These are phyloP conservation scores for Cokeromyces recurvatus DNA, from an alignment of 371 early-diverging fungal genomes.

Conservation along the genomic window DNA sequence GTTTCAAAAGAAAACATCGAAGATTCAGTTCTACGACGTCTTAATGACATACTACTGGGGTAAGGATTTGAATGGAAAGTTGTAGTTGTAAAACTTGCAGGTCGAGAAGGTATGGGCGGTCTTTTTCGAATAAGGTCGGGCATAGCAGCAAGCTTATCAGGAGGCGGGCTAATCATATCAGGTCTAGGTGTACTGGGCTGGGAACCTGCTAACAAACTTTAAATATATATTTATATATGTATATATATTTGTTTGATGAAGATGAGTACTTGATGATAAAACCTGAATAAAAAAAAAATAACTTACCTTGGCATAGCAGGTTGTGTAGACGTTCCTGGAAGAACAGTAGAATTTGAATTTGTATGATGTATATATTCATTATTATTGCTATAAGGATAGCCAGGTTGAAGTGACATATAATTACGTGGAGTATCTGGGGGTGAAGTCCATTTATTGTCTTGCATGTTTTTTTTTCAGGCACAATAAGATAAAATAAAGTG, in stretches of 20 bases:
- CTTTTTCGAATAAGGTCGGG: slow-evolving; percentile 32
- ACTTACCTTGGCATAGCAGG: slow-evolving; percentile 23
- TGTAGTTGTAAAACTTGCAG: slow-evolving; percentile 41
- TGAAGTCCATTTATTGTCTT: slow-evolving; percentile 27
- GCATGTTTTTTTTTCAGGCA: slow-evolving; percentile 9
- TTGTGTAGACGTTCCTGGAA: slow-evolving; percentile 17
- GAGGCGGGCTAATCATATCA: slow-evolving; percentile 25
- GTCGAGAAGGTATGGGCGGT: slow-evolving; percentile 33
- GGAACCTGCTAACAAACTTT: slow-evolving; percentile 26
- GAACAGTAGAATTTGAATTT: slow-evolving; percentile 3
- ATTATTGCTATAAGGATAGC: slow-evolving; percentile 16
- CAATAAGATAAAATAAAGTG: not conserved
- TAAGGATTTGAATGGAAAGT: slow-evolving; percentile 44
- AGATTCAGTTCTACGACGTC: slow-evolving; percentile 42
- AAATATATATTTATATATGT: not conserved
- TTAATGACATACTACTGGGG: slow-evolving; percentile 19
- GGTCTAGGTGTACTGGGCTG: slow-evolving; percentile 33
- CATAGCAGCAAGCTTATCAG: slow-evolving; percentile 7
- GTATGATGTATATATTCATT: slow-evolving; percentile 6
- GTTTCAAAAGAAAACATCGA: slow-evolving; percentile 46
- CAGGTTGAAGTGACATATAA: slow-evolving; percentile 22
- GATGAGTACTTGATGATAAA: not conserved
- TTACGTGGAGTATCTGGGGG: slow-evolving; percentile 22
- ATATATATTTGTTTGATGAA: not conserved
- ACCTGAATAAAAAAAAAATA: not conserved